Evolutionary conservation across 1,284 basidiomycete species (phyloP).

Genomic region (Rhodotorula mucilaginosa): DNA sequence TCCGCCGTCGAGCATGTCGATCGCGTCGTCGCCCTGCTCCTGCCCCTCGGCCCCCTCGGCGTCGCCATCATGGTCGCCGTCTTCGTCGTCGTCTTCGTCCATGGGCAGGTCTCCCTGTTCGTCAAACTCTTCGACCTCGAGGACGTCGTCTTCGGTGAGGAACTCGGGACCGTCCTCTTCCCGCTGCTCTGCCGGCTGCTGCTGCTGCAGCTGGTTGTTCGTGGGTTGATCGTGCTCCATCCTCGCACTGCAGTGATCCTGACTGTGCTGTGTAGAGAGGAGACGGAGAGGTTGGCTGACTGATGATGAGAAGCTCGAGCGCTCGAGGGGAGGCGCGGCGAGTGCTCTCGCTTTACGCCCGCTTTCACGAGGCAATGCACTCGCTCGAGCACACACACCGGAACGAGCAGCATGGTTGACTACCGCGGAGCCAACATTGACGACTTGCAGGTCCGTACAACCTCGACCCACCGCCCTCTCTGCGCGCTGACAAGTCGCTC

Average conservation of each 20-base stretch:
- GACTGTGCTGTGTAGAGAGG: not conserved
- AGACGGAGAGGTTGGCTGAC: not conserved
- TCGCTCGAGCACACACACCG: not conserved
- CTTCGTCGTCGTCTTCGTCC: constrained; percentile 44
- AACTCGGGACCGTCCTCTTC: constrained; percentile 20
- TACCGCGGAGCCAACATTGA: constrained; percentile 33
- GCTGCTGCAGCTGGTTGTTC: not conserved
- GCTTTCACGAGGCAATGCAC: not conserved
- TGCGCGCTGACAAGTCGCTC: not conserved
- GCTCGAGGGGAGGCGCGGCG: not conserved
- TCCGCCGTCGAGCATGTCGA: constrained; percentile 42
- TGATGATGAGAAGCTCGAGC: not conserved
- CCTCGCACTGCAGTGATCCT: not conserved
- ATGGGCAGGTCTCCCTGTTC: constrained; percentile 27
- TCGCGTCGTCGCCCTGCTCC: constrained; percentile 40
- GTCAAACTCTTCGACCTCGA: constrained; percentile 40
- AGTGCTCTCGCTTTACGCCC: not conserved
- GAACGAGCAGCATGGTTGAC: constrained; percentile 10
- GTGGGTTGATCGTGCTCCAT: not conserved
- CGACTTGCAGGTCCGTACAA: constrained; percentile 24
- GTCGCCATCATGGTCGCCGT: constrained; percentile 4
- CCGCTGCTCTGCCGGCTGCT: not conserved
- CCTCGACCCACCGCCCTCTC: too few relatives aligned
- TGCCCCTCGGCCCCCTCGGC: not conserved
- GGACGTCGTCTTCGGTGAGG: constrained; percentile 38